A percentile compares a stretch with the other conserved stretches of the same genome.
These are phyloP conservation scores for Closterium sp. DNA, from an alignment of 139 green algal genomes.

Conservation along the genomic window DNA sequence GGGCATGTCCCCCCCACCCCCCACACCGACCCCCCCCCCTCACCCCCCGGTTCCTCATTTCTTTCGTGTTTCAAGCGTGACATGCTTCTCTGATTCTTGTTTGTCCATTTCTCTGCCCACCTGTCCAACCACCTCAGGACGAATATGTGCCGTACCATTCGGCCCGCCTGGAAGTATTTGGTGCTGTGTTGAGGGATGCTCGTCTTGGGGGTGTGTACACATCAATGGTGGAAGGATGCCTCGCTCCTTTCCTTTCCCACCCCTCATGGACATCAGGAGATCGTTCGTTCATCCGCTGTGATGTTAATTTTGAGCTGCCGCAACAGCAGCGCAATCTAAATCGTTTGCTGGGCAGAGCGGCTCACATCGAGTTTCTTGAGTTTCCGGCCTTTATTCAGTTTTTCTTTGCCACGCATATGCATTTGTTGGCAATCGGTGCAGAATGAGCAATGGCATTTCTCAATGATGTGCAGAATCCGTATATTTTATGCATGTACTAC, in stretches of 20 bases:
- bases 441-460: neutral
- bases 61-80: neutral
- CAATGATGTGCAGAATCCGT: neutral
- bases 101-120: neutral
- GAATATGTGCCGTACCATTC: constrained; percentile 68
- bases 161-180: constrained; percentile 44
- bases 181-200: constrained; percentile 17
- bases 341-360: constrained; percentile 56
- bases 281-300: constrained; percentile 11
- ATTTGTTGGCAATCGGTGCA: neutral
- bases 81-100: neutral
- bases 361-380: constrained; percentile 69
- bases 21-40: neutral
- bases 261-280: neutral
- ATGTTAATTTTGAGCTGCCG: constrained; percentile 48
- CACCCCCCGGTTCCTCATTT: neutral
- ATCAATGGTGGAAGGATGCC: constrained; percentile 30
- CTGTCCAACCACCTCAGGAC: constrained; percentile 57
- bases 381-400: constrained; percentile 51
- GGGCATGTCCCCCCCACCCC: neutral
- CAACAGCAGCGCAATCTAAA: constrained; percentile 24
- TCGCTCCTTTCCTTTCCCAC: constrained; percentile 12
- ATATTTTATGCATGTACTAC: neutral
- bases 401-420: constrained; percentile 23
- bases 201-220: constrained; percentile 4